Evolutionary conservation across 768 basidiomycete genomes (phyloP).

Genomic region (Aureoboletus auriporus): DNA sequence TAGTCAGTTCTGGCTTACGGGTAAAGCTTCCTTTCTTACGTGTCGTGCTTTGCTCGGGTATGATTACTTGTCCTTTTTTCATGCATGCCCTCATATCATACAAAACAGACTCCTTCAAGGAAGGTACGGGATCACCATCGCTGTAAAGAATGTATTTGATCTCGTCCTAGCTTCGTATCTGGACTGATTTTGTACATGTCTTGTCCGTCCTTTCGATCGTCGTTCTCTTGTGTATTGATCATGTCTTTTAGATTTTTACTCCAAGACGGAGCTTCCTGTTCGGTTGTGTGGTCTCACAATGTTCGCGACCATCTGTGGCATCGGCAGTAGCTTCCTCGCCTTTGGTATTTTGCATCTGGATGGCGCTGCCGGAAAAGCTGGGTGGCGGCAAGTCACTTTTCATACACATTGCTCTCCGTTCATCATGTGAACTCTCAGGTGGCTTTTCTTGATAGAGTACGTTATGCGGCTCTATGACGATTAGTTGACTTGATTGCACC

Average conservation of each 20-base stretch:
- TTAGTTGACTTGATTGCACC: background rate
- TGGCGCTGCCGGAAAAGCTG: conserved; percentile 7
- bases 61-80: background rate
- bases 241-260: conserved; percentile 41
- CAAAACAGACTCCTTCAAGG: conserved; percentile 34
- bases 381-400: conserved; percentile 16
- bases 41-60: conserved; percentile 47
- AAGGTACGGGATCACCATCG: conserved; percentile 31
- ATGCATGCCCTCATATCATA: background rate
- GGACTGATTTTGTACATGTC: conserved; percentile 60
- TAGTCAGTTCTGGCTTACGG: conserved; percentile 53
- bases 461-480: background rate
- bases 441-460: conserved; percentile 34
- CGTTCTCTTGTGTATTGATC: background rate
- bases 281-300: conserved; percentile 68
- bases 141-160: background rate
- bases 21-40: conserved; percentile 45
- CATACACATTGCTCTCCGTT: background rate
- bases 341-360: conserved; percentile 48
- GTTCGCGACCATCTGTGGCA: conserved; percentile 49
- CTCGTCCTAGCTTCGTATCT: conserved; percentile 43
- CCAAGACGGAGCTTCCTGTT: conserved; percentile 45
- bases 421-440: conserved; percentile 27
- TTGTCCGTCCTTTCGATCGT: conserved; percentile 34
- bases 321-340: conserved; percentile 62